Conservation (phyloP, 495 filamentous ascomycete genomes). For the Penicillium coprophilum region DNA sequence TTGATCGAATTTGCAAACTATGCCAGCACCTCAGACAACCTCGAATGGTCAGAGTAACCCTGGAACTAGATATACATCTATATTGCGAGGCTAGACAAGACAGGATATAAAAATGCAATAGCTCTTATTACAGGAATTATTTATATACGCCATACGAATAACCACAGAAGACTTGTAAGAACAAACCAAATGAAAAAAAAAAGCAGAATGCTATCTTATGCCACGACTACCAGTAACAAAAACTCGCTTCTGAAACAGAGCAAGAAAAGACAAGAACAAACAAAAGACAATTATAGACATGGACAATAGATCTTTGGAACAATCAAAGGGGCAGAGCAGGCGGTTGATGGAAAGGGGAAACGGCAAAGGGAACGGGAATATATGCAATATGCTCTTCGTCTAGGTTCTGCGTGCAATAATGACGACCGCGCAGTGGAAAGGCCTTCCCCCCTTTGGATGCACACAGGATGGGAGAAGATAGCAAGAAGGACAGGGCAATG, state of each 20-base stretch:
- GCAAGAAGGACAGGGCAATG: constrained; percentile 14
- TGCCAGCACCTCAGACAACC: no score
- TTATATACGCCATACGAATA: constrained; percentile 14
- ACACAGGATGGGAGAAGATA: constrained; percentile 4
- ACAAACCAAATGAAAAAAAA: constrained; percentile 12
- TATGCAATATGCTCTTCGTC: constrained; percentile 30
- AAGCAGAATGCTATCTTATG: constrained; percentile 37
- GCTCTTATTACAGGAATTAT: constrained; percentile 12
- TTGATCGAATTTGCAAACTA: neutral
- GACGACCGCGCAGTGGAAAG: constrained; percentile 15
- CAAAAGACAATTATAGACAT: constrained; percentile 33
- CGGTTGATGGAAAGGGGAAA: constrained; percentile 8
- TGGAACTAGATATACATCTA: neutral
- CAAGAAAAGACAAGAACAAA: constrained; percentile 24
- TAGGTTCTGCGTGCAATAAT: constrained; percentile 7
- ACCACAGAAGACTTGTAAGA: neutral
- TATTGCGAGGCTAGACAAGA: neutral
- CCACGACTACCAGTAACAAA: constrained; percentile 29
- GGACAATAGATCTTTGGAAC: constrained; percentile 30
- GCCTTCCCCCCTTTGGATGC: constrained; percentile 13
- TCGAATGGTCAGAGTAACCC: neutral
- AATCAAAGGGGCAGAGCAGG: constrained; percentile 17
- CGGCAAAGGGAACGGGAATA: constrained; percentile 22
- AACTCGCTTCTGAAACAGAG: constrained; percentile 34
- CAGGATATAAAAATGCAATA: neutral